Evolutionary conservation across 371 early-diverging fungal genomes (phyloP).

Genomic region (Synchytrium microbalum): DNA sequence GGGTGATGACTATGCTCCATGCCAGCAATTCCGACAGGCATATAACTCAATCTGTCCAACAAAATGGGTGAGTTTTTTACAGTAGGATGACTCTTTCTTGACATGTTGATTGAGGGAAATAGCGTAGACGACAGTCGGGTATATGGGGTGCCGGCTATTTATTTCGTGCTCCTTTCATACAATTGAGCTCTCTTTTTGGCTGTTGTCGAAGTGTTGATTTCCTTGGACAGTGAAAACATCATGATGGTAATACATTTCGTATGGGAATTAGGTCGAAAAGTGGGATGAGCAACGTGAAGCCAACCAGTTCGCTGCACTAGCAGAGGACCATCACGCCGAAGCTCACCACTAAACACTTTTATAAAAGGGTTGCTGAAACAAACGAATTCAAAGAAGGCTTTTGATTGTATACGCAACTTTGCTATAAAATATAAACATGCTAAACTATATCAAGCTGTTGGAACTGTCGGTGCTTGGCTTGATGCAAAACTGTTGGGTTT

Average conservation of each 20-base stretch:
- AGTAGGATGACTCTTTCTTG: not conserved
- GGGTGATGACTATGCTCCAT: slow-evolving; percentile 85
- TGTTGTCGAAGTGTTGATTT: not conserved
- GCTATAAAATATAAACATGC: too few species aligned
- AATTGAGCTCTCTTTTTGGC: not conserved
- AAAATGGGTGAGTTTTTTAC: slow-evolving; percentile 64
- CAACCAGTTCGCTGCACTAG: slow-evolving; percentile 57
- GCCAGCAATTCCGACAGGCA: slow-evolving; percentile 72
- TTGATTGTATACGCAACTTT: too few species aligned
- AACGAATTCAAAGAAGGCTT: too few species aligned
- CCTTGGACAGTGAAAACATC: too few species aligned
- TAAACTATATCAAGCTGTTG: too few species aligned
- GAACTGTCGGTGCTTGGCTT: too few species aligned
- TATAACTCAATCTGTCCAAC: slow-evolving; percentile 78
- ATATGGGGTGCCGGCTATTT: too few species aligned
- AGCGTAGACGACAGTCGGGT: too few species aligned
- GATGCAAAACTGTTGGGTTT: too few species aligned
- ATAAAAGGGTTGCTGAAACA: too few species aligned
- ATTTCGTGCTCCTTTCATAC: slow-evolving; percentile 3
- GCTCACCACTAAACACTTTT: slow-evolving; percentile 7
- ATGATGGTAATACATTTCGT: too few species aligned
- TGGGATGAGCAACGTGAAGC: slow-evolving; percentile 82
- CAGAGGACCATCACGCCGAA: not conserved
- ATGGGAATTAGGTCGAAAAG: slow-evolving; percentile 62
- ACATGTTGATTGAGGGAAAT: not conserved